Percentiles rank a stretch among this genome's conserved stretches.
Evolutionary conservation across 805 yeast genomes (phyloP).

Genomic region (Wickerhamiella kurtzmanii): DNA sequence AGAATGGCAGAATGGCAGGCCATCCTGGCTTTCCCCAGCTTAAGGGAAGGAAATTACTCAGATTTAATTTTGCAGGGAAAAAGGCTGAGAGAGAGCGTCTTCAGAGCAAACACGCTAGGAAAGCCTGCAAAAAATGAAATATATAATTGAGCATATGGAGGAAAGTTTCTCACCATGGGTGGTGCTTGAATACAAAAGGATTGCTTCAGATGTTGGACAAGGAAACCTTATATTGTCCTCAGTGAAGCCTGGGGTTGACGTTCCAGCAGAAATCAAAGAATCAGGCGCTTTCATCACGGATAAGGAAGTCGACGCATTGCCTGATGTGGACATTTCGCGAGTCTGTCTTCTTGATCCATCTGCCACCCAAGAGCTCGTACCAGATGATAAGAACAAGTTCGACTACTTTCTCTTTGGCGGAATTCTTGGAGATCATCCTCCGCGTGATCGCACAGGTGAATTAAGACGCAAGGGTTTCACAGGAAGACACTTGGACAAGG

Average conservation of each 20-base stretch:
- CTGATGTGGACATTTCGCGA: slow-evolving; percentile 31
- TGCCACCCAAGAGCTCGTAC: slow-evolving; percentile 59
- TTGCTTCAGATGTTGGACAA: slow-evolving; percentile 68
- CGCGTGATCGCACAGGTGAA: slow-evolving; percentile 87
- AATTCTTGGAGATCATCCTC: slow-evolving; percentile 76
- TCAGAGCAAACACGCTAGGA: too few relatives aligned
- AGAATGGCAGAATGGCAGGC: too few relatives aligned
- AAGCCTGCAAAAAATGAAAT: slow-evolving; percentile 32
- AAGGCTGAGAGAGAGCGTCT: too few relatives aligned
- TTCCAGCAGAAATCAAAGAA: slow-evolving; percentile 42
- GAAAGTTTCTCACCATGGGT: slow-evolving; percentile 97
- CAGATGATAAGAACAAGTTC: slow-evolving; percentile 50
- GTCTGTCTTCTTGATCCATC: slow-evolving; percentile 86
- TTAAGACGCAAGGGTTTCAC: slow-evolving; percentile 73
- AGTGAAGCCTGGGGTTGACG: slow-evolving; percentile 52
- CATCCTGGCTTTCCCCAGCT: too few relatives aligned
- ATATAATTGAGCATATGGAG: slow-evolving; percentile 95
- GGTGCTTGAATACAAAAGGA: slow-evolving; percentile 67
- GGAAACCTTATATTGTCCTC: slow-evolving; percentile 67
- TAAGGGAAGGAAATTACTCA: too few relatives aligned
- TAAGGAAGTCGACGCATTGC: slow-evolving; percentile 36
- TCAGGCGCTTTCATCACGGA: slow-evolving; percentile 37
- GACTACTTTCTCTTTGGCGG: slow-evolving; percentile 95
- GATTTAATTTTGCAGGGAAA: too few relatives aligned
- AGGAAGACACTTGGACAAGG: slow-evolving; percentile 73